Percentiles rank a stretch among this genome's conserved stretches.
phyloP scores from a whole-genome alignment of 129 eudicot species.

The Solidago caesia region DNA sequence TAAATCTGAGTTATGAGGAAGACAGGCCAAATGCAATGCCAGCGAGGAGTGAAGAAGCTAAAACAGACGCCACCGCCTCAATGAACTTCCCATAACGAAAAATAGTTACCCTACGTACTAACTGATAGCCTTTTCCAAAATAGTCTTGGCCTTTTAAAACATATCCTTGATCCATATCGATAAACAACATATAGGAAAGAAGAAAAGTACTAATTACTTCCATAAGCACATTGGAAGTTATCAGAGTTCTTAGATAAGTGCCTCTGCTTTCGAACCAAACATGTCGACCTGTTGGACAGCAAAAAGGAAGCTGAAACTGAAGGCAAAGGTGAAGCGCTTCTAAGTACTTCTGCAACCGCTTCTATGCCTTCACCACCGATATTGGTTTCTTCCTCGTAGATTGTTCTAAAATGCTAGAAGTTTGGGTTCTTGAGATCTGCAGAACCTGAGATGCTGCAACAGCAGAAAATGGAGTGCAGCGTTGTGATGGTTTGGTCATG shows the following conservation, averaged over 20 bases:
- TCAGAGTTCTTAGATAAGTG: constrained; percentile 9
- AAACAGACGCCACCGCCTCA: too few relatives aligned
- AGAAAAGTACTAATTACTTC: background rate
- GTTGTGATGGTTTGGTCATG: constrained; percentile 23
- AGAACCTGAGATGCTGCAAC: constrained; percentile 21
- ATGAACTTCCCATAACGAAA: too few relatives aligned
- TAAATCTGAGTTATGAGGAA: too few relatives aligned
- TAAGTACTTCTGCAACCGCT: constrained; percentile 23
- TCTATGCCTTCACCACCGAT: background rate
- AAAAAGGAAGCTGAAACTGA: constrained; percentile 17
- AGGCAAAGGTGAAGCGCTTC: constrained; percentile 21
- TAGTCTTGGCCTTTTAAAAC: too few relatives aligned
- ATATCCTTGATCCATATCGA: background rate
- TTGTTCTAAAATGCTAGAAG: constrained; percentile 20
- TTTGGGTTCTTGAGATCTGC: constrained; percentile 13
- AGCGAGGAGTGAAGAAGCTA: too few relatives aligned
- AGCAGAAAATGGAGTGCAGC: constrained; percentile 31
- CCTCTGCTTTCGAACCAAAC: constrained; percentile 20
- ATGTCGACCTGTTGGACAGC: constrained; percentile 24
- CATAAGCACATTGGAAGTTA: constrained; percentile 15
- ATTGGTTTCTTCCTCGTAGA: constrained; percentile 21
- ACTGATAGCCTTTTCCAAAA: too few relatives aligned
- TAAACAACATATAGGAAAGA: background rate
- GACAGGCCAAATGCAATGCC: too few relatives aligned
- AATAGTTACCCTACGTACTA: too few relatives aligned